phyloP scores from a whole-genome alignment of 192 early-diverging fungal species.

The Gryganskiella cystojenkinii region DNA sequence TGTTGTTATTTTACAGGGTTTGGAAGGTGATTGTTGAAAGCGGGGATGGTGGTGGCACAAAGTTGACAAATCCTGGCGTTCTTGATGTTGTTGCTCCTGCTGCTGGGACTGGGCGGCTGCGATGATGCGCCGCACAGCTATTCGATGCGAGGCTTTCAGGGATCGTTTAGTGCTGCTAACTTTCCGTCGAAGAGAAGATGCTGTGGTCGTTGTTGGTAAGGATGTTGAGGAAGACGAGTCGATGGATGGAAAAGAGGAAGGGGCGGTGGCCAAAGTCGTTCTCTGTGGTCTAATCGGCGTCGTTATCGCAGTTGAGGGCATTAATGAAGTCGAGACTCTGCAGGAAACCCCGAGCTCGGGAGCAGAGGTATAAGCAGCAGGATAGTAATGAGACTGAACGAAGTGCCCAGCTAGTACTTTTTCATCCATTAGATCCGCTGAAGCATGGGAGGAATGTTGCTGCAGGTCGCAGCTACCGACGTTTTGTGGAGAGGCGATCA shows the following conservation, averaged over 20 bases:
- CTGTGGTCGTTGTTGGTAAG: neutral
- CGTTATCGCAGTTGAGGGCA: neutral
- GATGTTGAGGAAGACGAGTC: neutral
- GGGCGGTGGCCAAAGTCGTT: neutral
- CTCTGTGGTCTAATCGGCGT: neutral
- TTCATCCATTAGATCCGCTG: too few relatives aligned
- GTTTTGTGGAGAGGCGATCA: too few relatives aligned
- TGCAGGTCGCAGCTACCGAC: too few relatives aligned
- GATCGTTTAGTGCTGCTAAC: slow-evolving; percentile 21
- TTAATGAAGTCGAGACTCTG: neutral
- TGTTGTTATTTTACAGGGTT: neutral
- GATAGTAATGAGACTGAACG: neutral
- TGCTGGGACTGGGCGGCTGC: slow-evolving; percentile 17
- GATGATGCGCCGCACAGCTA: slow-evolving; percentile 30
- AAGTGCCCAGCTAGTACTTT: neutral
- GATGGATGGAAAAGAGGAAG: neutral
- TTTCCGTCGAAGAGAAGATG: slow-evolving; percentile 12
- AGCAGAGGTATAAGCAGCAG: neutral
- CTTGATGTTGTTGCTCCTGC: slow-evolving; percentile 18
- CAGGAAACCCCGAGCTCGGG: neutral
- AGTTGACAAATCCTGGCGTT: too few relatives aligned
- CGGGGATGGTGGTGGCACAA: too few relatives aligned
- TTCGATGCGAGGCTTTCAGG: slow-evolving; percentile 19
- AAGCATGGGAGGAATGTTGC: too few relatives aligned
- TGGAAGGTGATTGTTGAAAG: too few relatives aligned